These are phyloP conservation scores for Pueraria montana DNA, from an alignment of 306 rosid genomes.

Conservation along the genomic window DNA sequence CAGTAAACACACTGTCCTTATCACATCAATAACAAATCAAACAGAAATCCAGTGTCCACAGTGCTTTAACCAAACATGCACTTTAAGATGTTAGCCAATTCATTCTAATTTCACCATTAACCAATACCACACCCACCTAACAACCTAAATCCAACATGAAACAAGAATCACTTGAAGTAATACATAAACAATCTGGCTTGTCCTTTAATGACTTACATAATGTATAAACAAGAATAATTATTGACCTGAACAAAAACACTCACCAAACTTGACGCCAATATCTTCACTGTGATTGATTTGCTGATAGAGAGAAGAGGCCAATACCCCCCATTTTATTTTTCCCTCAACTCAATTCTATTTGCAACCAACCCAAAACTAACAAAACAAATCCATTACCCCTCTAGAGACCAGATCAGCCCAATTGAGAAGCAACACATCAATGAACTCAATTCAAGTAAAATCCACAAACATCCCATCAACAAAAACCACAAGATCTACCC, in stretches of 20 bases:
- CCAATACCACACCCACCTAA: background rate
- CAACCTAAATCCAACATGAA: slow-evolving; percentile 13
- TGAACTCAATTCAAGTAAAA: slow-evolving; percentile 20
- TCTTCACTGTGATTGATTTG: background rate
- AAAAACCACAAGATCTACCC: slow-evolving; percentile 30
- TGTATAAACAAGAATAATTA: background rate
- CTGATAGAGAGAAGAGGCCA: background rate
- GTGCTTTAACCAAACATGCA: background rate
- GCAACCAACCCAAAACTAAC: slow-evolving; percentile 26
- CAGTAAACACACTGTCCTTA: background rate
- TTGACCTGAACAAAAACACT: slow-evolving; percentile 13
- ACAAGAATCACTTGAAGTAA: slow-evolving; percentile 9
- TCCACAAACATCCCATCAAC: background rate
- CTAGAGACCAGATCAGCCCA: slow-evolving; percentile 33
- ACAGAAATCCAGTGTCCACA: background rate
- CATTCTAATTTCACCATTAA: slow-evolving; percentile 19
- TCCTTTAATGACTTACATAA: background rate
- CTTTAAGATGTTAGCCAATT: background rate
- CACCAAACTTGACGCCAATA: slow-evolving; percentile 13
- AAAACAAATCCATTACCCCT: slow-evolving; percentile 16
- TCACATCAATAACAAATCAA: background rate
- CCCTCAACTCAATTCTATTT: slow-evolving; percentile 33
- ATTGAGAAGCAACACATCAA: slow-evolving; percentile 2
- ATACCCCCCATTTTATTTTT: background rate
- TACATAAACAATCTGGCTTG: background rate